Evolutionary conservation across 1,284 basidiomycete genomes (phyloP).

Genomic region (Irpex sp.): DNA sequence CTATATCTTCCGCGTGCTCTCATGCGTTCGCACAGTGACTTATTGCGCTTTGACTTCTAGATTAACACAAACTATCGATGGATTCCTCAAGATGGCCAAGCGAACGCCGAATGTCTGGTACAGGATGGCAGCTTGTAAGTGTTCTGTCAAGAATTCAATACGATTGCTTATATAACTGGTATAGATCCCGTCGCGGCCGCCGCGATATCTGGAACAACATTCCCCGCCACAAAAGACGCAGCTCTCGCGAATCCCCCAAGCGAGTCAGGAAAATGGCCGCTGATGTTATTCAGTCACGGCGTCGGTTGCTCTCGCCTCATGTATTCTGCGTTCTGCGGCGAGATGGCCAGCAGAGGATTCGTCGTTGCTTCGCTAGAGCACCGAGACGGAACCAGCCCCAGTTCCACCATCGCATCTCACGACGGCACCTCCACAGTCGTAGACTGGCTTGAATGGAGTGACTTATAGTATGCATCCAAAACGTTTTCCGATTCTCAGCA

Average conservation of each 20-base stretch:
- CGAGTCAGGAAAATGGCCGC: conserved; percentile 26
- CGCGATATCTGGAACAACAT: conserved; percentile 33
- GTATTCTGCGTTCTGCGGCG: conserved; percentile 38
- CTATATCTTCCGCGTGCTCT: neutral
- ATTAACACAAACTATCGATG: conserved; percentile 30
- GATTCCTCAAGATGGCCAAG: conserved; percentile 35
- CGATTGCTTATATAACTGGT: neutral
- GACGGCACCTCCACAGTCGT: conserved; percentile 27
- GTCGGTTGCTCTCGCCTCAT: conserved; percentile 34
- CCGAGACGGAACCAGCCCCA: conserved; percentile 41
- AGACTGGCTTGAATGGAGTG: conserved; percentile 33
- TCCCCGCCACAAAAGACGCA: conserved; percentile 32
- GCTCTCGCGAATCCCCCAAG: conserved; percentile 22
- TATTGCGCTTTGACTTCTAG: conserved; percentile 13
- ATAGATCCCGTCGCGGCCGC: conserved; percentile 27
- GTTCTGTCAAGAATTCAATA: neutral
- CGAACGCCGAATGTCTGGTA: conserved; percentile 28
- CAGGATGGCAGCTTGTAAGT: conserved; percentile 19
- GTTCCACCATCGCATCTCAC: conserved; percentile 30
- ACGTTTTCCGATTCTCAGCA: neutral
- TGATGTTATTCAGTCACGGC: conserved; percentile 38
- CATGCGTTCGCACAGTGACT: neutral
- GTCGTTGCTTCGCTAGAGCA: conserved; percentile 46
- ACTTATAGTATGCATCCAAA: conserved; percentile 22
- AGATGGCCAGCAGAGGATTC: conserved; percentile 38